Base-by-base conservation (phyloP, 1,284 basidiomycete species). In the Cutaneotrichosporon curvatum region DNA sequence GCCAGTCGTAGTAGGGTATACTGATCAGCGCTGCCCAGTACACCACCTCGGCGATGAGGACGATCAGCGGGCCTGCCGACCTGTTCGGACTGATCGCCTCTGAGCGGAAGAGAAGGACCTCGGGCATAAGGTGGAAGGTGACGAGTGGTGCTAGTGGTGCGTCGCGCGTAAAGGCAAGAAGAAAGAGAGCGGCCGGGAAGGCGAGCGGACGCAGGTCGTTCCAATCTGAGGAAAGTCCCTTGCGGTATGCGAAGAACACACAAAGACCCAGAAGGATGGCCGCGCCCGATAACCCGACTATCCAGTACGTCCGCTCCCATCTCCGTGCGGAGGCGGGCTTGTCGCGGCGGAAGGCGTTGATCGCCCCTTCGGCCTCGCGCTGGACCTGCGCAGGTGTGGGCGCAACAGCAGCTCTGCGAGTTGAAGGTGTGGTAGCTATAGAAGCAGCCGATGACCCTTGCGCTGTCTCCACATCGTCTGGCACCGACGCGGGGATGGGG, bases 1-100 rank as follows among this genome's bases (percentile, higher is more conserved):
- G 47, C 0, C n/a, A n/a, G 19, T 65, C 59, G 11, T 61, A 53
- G 45, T 71, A 73, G 0, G 72, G 73, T 6, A 72, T 51, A 43
- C 60, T 59, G 42, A 71, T 48, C 28, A 75, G 46, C 6, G 53
- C 65, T 6, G 65, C 25, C 55, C 68, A 63, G 48, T 67, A 65
- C 5, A 71, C 52, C 4, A 61, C n/a, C 30, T 69, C 60, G 12
- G 51, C 44, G 15, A 68, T 59, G 10, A 60, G 51, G 11, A 69
- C 16, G 16, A 53, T 47, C 19, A 47, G 41, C 43, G 57, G 31
- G 20, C 46, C 43, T 33, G 40, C 34, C 42, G 31, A 7, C 12
- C 8, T 12, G 8, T 7, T 7, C 8, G 7, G 25, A 7, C 8
- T 28, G 25, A 69, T 52, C 25, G 70, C 35, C 9, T 53, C 48